Evolutionary conservation across 2,329 filamentous ascomycete genomes (phyloP).

Genomic region (Pezicula neosporulosa): DNA sequence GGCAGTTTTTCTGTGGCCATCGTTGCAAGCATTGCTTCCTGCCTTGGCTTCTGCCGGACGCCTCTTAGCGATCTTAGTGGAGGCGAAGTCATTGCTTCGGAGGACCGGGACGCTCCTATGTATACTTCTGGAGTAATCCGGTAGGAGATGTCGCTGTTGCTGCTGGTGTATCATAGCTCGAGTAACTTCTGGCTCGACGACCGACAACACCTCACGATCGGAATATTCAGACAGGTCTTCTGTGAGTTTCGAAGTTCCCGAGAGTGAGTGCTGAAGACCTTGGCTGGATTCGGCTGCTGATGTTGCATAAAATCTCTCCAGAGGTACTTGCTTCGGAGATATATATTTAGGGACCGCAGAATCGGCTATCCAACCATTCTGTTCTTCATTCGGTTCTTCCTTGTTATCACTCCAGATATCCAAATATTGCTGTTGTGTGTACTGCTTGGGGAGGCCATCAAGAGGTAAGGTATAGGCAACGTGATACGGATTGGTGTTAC

Average conservation of each 20-base stretch:
- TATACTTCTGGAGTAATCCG: constrained; percentile 1
- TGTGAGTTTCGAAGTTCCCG: constrained; percentile 5
- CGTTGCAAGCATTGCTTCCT: not conserved
- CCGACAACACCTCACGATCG: constrained; percentile 1
- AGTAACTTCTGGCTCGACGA: constrained; percentile 8
- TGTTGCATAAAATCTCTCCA: constrained; percentile 10
- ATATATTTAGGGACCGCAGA: constrained; percentile 15
- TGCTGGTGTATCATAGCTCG: not conserved
- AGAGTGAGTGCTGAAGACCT: constrained; percentile 7
- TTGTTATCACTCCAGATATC: constrained; percentile 8
- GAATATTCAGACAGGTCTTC: constrained; percentile 10
- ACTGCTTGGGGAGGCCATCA: constrained; percentile 14
- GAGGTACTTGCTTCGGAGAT: constrained; percentile 19
- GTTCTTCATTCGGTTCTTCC: not conserved
- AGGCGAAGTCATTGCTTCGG: constrained; percentile 10
- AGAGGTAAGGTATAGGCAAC: constrained; percentile 3
- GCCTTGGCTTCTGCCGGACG: constrained; percentile 4
- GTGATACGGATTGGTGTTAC: constrained; percentile 2
- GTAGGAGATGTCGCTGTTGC: constrained; percentile 16
- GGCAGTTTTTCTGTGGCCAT: too few relatives aligned
- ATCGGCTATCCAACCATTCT: constrained; percentile 10
- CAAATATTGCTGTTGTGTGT: constrained; percentile 1
- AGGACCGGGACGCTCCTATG: constrained; percentile 6
- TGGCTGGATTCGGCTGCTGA: constrained; percentile 18
- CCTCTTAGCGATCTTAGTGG: constrained; percentile 7